Evolutionary conservation across 495 filamentous ascomycete genomes (phyloP).

Genomic region (Lineolata rhizophorae): DNA sequence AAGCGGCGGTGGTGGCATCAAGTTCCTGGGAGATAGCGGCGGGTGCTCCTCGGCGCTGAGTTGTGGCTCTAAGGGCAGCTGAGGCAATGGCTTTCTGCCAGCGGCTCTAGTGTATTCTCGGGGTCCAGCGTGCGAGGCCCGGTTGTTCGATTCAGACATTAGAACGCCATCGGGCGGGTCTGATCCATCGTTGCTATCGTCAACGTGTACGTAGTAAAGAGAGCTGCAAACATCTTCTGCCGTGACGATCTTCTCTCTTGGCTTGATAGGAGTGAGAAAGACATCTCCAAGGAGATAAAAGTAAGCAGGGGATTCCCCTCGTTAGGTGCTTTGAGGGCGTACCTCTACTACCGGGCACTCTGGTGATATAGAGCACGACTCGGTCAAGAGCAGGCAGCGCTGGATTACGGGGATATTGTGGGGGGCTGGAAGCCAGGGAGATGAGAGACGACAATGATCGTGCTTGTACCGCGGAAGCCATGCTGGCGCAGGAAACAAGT

Average conservation of each 20-base stretch:
- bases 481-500: neutral
- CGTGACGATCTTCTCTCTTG: conserved; percentile 66
- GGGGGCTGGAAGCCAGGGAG: conserved; percentile 65
- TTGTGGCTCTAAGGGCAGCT: too few species aligned
- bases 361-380: conserved; percentile 69
- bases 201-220: conserved; percentile 76
- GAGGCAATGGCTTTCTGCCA: too few species aligned
- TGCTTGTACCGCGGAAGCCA: conserved; percentile 30
- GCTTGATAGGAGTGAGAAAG: conserved; percentile 81
- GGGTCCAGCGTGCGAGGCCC: too few species aligned
- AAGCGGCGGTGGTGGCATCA: too few species aligned
- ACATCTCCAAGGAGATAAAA: too few species aligned
- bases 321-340: conserved; percentile 8
- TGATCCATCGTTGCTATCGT: conserved; percentile 37
- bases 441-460: conserved; percentile 63
- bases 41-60: too few species aligned
- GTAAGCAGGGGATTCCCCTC: conserved; percentile 3
- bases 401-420: conserved; percentile 57
- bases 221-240: conserved; percentile 69
- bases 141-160: too few species aligned
- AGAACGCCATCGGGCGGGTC: too few species aligned
- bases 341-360: conserved; percentile 83
- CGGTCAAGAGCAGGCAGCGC: conserved; percentile 39
- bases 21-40: too few species aligned
- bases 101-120: too few species aligned